Base-by-base conservation (phyloP, 768 basidiomycete genomes). In the Leucosporidium scottii region DNA sequence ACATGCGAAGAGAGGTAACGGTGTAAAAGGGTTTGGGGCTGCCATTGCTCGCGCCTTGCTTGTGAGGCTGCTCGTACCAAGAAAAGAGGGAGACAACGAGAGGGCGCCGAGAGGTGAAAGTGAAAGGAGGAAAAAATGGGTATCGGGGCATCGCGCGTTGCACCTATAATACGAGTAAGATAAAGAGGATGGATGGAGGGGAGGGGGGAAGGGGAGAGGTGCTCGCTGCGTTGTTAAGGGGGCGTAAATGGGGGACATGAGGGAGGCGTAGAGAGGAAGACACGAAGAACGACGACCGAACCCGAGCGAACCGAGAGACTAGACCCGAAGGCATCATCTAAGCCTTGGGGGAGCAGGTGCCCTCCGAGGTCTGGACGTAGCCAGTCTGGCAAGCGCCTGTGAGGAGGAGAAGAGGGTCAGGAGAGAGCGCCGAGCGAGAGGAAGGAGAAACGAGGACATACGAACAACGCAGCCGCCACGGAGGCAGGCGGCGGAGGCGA, bases 391-490 rank as follows among this genome's bases (percentile, higher is more conserved):
- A 72, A 18, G 67, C 62, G 50, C 65, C 65, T 66, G 60, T 3
- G 17, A 6, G 44, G 25, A 34, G 34, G 58, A 18, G 15, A 47
- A 47, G 49, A 27, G 12, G 21, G 39, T 44, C n/a, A n/a, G 28
- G 21, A 21, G 39, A 53, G 9, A 34, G 28, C 3, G 28, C 34
- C 21, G 39, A 25, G 31, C 31, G 31, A 21, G 31, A 48, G 31
- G 56, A 25, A 23, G 39, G 36, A 27, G 36, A 15, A 31, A 12
- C 21, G n/a, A 25, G 12, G 9, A 60, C 64, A 36, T 65, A 64
- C 68, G 71, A 51, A 72, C 68, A n/a, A 69, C 68, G 56, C 71
- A 72, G 25, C 71, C 71, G 20, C 61, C 63, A 9, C 63, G 59
- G 23, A 72, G 65, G 68, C 71, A 72, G 28, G 62, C 49, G 28